These are phyloP conservation scores for Stenogyne calaminthoides DNA, from an alignment of 305 asterid species.

Conservation along the genomic window DNA sequence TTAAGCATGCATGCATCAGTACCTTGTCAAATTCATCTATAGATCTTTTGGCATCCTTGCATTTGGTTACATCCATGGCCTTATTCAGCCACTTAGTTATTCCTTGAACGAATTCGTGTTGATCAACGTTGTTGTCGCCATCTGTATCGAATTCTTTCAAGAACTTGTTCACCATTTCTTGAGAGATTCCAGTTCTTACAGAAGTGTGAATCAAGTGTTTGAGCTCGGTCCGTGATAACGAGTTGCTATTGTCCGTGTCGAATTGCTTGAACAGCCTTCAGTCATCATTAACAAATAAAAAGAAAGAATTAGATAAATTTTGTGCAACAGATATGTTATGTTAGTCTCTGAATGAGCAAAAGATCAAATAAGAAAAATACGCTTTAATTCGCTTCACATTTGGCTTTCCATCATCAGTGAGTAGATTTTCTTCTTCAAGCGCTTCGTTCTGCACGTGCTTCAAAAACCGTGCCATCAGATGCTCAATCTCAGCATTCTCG, in stretches of 20 bases:
- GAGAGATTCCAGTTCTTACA: constrained; percentile 31
- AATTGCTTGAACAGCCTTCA: constrained; percentile 43
- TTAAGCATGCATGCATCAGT: not conserved
- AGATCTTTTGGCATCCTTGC: constrained; percentile 35
- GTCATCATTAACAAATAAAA: constrained; percentile 1
- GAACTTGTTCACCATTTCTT: constrained; percentile 36
- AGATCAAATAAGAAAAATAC: constrained; percentile 22
- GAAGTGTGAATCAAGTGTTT: constrained; percentile 34
- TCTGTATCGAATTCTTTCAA: constrained; percentile 43
- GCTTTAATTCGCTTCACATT: constrained; percentile 40
- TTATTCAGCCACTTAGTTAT: constrained; percentile 44
- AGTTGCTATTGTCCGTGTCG: constrained; percentile 37
- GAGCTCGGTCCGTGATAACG: constrained; percentile 40
- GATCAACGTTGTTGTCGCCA: constrained; percentile 31
- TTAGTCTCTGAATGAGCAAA: not conserved
- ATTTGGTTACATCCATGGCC: constrained; percentile 40
- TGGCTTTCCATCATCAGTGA: constrained; percentile 48
- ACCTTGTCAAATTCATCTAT: constrained; percentile 51
- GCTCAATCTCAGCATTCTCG: constrained; percentile 42
- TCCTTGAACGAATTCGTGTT: constrained; percentile 46
- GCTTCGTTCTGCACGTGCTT: constrained; percentile 46
- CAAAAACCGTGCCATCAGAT: constrained; percentile 47
- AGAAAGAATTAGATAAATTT: not conserved
- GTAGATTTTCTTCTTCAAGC: constrained; percentile 41
- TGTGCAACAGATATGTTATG: not conserved